These are phyloP conservation scores for Pneumocystis canis DNA, from an alignment of 1,139 yeast genomes.

Conservation along the genomic window DNA sequence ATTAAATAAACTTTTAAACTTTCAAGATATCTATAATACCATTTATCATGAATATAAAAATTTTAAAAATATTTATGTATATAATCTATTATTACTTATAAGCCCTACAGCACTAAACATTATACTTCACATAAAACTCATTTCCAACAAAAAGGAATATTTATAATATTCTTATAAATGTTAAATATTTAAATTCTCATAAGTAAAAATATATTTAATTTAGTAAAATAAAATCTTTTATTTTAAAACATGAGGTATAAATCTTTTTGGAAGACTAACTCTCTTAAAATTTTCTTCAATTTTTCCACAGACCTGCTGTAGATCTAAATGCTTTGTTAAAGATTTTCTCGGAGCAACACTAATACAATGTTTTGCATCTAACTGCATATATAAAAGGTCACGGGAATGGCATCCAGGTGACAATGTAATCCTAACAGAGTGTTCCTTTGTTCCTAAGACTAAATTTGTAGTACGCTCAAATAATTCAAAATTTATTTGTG, in stretches of 20 bases:
- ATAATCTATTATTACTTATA: neutral
- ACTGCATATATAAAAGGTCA: slow-evolving; percentile 89
- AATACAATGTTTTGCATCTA: slow-evolving; percentile 91
- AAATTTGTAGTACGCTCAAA: slow-evolving; percentile 38
- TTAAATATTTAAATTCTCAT: neutral
- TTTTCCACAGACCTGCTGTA: slow-evolving; percentile 74
- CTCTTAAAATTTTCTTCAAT: slow-evolving; percentile 70
- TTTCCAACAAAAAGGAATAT: neutral
- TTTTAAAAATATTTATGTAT: too few species aligned
- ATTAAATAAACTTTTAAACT: too few species aligned
- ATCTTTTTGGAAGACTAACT: slow-evolving; percentile 79
- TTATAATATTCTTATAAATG: neutral
- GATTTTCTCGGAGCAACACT: slow-evolving; percentile 87
- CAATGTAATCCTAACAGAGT: slow-evolving; percentile 71
- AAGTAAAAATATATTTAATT: neutral
- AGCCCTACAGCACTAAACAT: neutral
- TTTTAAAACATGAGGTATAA: slow-evolving; percentile 57
- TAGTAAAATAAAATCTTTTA: slow-evolving; percentile 18
- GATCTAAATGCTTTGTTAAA: slow-evolving; percentile 82
- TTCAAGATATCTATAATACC: too few species aligned
- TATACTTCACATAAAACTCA: too few species aligned
- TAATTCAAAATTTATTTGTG: slow-evolving; percentile 86
- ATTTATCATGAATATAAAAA: too few species aligned
- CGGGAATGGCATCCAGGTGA: slow-evolving; percentile 98
- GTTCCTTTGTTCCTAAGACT: slow-evolving; percentile 56